A percentile compares a stretch with the other conserved stretches of the same genome.
phyloP scores from a whole-genome alignment of 441 rosid species.

The Arabidopsis lyrata region DNA sequence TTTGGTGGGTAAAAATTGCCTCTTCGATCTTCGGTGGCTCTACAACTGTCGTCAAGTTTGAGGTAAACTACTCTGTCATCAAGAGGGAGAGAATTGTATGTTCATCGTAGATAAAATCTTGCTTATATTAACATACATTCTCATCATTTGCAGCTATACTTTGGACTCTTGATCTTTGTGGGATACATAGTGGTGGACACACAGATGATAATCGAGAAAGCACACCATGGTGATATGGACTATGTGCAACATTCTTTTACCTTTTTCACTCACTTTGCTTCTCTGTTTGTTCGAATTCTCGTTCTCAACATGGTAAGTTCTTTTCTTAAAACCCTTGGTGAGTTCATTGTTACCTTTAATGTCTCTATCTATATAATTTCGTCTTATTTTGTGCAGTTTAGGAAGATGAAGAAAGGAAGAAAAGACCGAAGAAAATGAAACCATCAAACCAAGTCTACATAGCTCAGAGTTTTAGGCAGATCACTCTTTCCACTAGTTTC shows the following conservation, averaged over 20 bases:
- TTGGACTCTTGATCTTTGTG: slow-evolving; percentile 70
- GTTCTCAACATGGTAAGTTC: slow-evolving; percentile 64
- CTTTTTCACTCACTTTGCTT: slow-evolving; percentile 75
- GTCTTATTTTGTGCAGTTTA: slow-evolving; percentile 49
- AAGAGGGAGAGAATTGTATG: background rate
- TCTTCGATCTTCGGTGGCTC: slow-evolving; percentile 75
- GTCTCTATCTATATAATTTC: background rate
- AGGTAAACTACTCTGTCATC: slow-evolving; percentile 48
- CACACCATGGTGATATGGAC: slow-evolving; percentile 76
- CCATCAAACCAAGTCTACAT: background rate
- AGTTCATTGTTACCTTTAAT: background rate
- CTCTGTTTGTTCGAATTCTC: slow-evolving; percentile 70
- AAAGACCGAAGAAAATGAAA: slow-evolving; percentile 55
- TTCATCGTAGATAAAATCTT: background rate
- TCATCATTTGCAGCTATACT: slow-evolving; percentile 54
- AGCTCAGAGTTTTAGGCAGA: background rate
- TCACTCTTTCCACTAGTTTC: background rate
- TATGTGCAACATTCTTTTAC: slow-evolving; percentile 73
- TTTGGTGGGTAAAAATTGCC: slow-evolving; percentile 70
- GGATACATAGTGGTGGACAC: slow-evolving; percentile 84
- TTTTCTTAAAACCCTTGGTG: background rate
- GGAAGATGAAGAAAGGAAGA: slow-evolving; percentile 68
- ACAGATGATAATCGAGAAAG: slow-evolving; percentile 84
- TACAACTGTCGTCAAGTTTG: slow-evolving; percentile 62
- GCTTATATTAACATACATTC: background rate